Percentiles rank a stretch among this genome's conserved stretches.
Evolutionary conservation across 345 rosid species (phyloP).

Genomic region (Diplotaxis tenuifolia): DNA sequence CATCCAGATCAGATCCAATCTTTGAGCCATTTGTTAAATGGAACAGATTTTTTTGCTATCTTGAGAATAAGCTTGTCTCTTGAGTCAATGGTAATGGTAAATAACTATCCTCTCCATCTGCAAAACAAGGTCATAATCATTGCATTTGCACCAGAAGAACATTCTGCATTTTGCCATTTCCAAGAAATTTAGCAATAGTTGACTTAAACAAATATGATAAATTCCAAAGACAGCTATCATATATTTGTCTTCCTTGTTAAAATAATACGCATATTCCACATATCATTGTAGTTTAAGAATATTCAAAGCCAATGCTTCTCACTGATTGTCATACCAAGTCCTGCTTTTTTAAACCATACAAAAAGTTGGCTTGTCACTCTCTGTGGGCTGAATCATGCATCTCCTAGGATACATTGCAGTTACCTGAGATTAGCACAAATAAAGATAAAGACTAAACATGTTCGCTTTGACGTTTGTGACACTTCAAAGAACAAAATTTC

Average conservation of each 20-base stretch:
- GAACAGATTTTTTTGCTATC: conserved; percentile 2
- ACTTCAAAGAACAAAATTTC: no score
- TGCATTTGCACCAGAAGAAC: conserved; percentile 20
- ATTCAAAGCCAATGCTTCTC: conserved; percentile 7
- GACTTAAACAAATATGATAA: conserved; percentile 21
- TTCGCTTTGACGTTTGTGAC: no score
- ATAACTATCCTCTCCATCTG: conserved; percentile 10
- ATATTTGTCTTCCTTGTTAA: neutral
- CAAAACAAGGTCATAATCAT: neutral
- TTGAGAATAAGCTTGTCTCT: conserved; percentile 4
- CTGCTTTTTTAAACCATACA: no score
- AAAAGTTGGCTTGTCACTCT: no score
- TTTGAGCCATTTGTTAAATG: conserved; percentile 26
- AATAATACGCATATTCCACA: conserved; percentile 1
- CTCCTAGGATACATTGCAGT: no score
- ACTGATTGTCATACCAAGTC: neutral
- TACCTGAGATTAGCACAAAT: no score
- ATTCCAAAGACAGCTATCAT: conserved; percentile 18
- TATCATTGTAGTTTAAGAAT: conserved; percentile 19
- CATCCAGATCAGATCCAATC: conserved; percentile 28
- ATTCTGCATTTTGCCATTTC: conserved; percentile 12
- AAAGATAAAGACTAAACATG: no score
- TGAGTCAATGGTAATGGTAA: conserved; percentile 3
- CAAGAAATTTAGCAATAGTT: conserved; percentile 22
- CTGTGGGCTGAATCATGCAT: no score